Percentiles rank a stretch among this genome's conserved stretches.
Conservation (phyloP, 169 alveolate species). For the Eimeria necatrix region DNA sequence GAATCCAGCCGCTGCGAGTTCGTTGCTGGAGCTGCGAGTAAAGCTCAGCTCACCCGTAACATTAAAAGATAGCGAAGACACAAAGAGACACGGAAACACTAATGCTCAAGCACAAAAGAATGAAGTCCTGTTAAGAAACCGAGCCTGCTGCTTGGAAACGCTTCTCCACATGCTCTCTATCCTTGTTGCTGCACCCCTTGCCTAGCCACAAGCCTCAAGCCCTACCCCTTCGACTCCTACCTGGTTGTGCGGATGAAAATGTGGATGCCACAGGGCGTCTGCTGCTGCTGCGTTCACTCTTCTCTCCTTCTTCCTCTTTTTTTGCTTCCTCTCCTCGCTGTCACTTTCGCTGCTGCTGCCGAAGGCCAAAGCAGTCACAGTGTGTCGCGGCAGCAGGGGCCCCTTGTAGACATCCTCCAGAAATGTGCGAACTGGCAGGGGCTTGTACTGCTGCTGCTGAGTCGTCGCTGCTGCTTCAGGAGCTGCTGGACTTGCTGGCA, state of each 20-base stretch:
- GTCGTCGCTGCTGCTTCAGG: neutral
- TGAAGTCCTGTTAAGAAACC: too few species aligned
- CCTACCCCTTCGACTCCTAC: slow-evolving; percentile 2
- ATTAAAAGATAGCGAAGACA: neutral
- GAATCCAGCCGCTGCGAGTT: too few species aligned
- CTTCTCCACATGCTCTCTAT: too few species aligned
- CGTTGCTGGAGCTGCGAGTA: too few species aligned
- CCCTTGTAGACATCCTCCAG: slow-evolving; percentile 63
- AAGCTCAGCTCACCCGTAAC: too few species aligned
- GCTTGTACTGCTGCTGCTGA: slow-evolving; percentile 63
- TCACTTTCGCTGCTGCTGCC: slow-evolving; percentile 81
- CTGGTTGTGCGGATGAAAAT: slow-evolving; percentile 88
- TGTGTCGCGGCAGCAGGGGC: slow-evolving; percentile 73
- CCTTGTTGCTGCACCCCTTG: neutral
- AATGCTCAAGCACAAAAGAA: too few species aligned
- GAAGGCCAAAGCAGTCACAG: slow-evolving; percentile 60
- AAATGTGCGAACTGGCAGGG: slow-evolving; percentile 43
- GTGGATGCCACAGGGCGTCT: slow-evolving; percentile 88
- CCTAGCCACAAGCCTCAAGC: neutral
- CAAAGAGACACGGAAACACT: neutral
- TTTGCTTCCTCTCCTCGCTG: slow-evolving; percentile 59
- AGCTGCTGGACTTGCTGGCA: slow-evolving; percentile 11
- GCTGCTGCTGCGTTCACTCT: slow-evolving; percentile 83
- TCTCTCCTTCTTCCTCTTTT: slow-evolving; percentile 63
- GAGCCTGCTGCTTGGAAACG: too few species aligned